Percentiles rank a stretch among this genome's conserved stretches.
Evolutionary conservation across 2,329 filamentous ascomycete species (phyloP).

Genomic region (Metarhizium album): DNA sequence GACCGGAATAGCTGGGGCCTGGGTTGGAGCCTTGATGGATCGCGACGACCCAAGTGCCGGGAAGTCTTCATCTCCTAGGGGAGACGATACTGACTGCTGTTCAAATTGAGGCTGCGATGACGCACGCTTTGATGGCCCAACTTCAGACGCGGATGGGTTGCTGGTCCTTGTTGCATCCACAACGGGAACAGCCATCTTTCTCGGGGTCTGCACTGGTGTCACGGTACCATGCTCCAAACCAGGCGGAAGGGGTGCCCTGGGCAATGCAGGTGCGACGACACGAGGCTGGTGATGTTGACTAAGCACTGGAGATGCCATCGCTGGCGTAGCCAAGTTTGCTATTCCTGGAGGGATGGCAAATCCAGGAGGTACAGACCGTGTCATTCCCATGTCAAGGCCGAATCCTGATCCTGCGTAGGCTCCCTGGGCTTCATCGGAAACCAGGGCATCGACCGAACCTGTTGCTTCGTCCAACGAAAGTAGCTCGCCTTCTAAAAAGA

Average conservation of each 20-base stretch:
- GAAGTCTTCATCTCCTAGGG: constrained; percentile 52
- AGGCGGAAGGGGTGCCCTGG: constrained; percentile 14
- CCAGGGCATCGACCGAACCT: constrained; percentile 56
- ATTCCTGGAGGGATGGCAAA: constrained; percentile 13
- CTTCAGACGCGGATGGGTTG: constrained; percentile 34
- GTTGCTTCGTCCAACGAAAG: constrained; percentile 49
- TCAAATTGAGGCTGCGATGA: constrained; percentile 24
- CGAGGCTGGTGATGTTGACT: constrained; percentile 11
- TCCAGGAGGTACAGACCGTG: constrained; percentile 21
- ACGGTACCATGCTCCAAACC: constrained; percentile 15
- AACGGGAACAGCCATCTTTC: constrained; percentile 15
- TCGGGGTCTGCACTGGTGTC: constrained; percentile 24
- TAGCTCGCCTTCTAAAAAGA: constrained; percentile 50
- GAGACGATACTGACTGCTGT: constrained; percentile 5
- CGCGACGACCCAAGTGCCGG: constrained; percentile 44
- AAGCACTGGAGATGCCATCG: constrained; percentile 12
- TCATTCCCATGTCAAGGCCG: constrained; percentile 5
- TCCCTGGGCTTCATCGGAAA: constrained; percentile 43
- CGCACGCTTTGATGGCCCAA: constrained; percentile 35
- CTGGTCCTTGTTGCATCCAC: constrained; percentile 30
- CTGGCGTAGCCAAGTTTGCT: constrained; percentile 5
- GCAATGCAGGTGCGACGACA: constrained; percentile 17
- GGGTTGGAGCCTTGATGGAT: constrained; percentile 20
- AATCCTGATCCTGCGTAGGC: constrained; percentile 6
- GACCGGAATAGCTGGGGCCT: constrained; percentile 22